Evolutionary conservation across 306 rosid genomes (phyloP).

Genomic region (Cicer pinnatifidum): DNA sequence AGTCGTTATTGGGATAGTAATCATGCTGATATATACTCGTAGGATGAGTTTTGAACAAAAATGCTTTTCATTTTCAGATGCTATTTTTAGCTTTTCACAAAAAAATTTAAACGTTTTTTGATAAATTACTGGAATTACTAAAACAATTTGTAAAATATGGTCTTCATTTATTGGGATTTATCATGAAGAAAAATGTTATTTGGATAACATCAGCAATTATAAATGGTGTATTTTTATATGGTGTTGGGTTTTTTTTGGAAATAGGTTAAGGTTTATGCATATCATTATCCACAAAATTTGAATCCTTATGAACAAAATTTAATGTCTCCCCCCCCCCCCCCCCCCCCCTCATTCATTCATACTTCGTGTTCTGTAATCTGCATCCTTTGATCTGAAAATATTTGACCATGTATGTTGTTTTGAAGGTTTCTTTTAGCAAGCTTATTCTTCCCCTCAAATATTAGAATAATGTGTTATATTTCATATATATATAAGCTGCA

Average conservation of each 20-base stretch:
- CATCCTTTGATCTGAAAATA: conserved; percentile 32
- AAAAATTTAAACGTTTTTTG: background rate
- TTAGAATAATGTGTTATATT: conserved; percentile 27
- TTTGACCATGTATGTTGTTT: conserved; percentile 24
- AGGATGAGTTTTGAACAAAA: background rate
- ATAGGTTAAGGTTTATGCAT: conserved; percentile 13
- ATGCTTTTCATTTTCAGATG: background rate
- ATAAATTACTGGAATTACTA: background rate
- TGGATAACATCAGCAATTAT: no score
- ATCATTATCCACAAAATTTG: background rate
- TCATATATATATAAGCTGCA: background rate
- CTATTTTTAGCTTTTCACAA: background rate
- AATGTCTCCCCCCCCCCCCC: background rate
- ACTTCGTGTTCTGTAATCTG: background rate
- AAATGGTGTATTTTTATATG: no score
- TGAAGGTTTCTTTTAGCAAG: conserved; percentile 15
- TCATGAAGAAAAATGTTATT: no score
- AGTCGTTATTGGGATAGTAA: background rate
- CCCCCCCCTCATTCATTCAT: background rate
- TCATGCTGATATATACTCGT: background rate
- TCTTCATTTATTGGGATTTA: background rate
- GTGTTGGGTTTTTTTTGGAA: background rate
- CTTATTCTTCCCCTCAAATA: conserved; percentile 15
- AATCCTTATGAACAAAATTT: background rate
- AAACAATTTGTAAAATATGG: background rate